phyloP scores from a whole-genome alignment of 257 asterid species.

The Fraxinus excelsior region DNA sequence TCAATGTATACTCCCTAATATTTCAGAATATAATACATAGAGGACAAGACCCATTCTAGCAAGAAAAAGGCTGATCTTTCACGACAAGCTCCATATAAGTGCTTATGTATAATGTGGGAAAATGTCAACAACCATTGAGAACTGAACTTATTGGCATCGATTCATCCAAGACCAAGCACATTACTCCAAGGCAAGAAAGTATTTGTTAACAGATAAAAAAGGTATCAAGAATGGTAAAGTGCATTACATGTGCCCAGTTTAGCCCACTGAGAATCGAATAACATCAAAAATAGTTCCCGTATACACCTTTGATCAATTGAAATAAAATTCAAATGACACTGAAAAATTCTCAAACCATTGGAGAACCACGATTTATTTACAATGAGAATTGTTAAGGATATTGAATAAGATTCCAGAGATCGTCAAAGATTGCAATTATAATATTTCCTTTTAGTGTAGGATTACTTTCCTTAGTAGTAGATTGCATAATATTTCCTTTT shows the following conservation, averaged over 20 bases:
- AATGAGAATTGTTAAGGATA: too few relatives aligned
- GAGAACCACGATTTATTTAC: not conserved
- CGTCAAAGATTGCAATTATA: too few relatives aligned
- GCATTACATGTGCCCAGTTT: not conserved
- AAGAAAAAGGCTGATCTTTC: slow-evolving; percentile 7
- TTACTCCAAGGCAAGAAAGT: slow-evolving; percentile 1
- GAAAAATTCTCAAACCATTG: not conserved
- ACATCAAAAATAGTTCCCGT: not conserved
- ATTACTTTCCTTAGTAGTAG: too few relatives aligned
- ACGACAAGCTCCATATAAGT: slow-evolving; percentile 5
- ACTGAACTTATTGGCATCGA: not conserved
- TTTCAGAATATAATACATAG: not conserved
- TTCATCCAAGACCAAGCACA: not conserved
- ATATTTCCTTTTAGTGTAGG: too few relatives aligned
- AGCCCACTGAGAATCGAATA: not conserved
- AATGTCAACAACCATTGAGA: not conserved
- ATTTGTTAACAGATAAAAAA: not conserved
- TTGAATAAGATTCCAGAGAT: too few relatives aligned
- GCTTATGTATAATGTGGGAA: not conserved
- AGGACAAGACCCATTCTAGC: not conserved
- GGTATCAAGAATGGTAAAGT: slow-evolving; percentile 9
- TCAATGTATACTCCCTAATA: slow-evolving; percentile 4
- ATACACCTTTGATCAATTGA: not conserved
- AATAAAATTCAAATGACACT: not conserved
- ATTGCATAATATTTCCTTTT: too few relatives aligned